Conservation (phyloP, 495 filamentous ascomycete genomes). For the Emericellopsis terricola region DNA sequence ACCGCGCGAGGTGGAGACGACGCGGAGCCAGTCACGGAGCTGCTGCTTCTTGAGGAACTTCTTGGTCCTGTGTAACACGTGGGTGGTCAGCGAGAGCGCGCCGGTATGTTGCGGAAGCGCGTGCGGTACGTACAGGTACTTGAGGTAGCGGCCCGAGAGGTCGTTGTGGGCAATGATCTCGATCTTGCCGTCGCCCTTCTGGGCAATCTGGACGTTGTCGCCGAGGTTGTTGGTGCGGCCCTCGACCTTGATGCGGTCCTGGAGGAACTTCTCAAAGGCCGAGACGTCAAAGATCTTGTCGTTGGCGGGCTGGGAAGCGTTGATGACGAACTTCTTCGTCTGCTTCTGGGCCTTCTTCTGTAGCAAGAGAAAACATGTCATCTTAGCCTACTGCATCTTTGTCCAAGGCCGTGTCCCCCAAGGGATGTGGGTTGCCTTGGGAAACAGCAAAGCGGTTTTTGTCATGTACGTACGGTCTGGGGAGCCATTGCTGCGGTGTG, state of each 20-base stretch:
- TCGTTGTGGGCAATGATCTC: constrained; percentile 94
- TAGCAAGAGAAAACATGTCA: constrained; percentile 26
- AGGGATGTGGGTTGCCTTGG: constrained; percentile 19
- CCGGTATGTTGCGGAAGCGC: neutral
- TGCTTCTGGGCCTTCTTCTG: constrained; percentile 51
- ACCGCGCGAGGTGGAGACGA: constrained; percentile 90
- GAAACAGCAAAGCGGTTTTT: constrained; percentile 78
- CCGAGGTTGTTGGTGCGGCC: constrained; percentile 96
- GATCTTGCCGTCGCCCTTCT: constrained; percentile 86
- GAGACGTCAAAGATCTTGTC: constrained; percentile 99
- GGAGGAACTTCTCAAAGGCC: constrained; percentile 99
- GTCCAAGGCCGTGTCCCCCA: constrained; percentile 3
- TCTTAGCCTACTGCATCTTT: constrained; percentile 93
- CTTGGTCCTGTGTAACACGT: constrained; percentile 57
- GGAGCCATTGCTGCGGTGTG: constrained; percentile 33
- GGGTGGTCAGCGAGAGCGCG: neutral
- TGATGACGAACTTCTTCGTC: constrained; percentile 86
- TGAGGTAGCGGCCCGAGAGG: constrained; percentile 96
- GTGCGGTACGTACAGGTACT: constrained; percentile 70
- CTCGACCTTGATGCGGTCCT: constrained; percentile 99
- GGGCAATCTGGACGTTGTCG: constrained; percentile 77
- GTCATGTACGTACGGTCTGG: constrained; percentile 59
- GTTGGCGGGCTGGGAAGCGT: constrained; percentile 86
- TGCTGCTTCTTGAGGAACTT: constrained; percentile 99
- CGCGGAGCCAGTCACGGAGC: constrained; percentile 97